Evolutionary conservation across 2,329 filamentous ascomycete species (phyloP).

Genomic region (Chaetomiaceae sp.): DNA sequence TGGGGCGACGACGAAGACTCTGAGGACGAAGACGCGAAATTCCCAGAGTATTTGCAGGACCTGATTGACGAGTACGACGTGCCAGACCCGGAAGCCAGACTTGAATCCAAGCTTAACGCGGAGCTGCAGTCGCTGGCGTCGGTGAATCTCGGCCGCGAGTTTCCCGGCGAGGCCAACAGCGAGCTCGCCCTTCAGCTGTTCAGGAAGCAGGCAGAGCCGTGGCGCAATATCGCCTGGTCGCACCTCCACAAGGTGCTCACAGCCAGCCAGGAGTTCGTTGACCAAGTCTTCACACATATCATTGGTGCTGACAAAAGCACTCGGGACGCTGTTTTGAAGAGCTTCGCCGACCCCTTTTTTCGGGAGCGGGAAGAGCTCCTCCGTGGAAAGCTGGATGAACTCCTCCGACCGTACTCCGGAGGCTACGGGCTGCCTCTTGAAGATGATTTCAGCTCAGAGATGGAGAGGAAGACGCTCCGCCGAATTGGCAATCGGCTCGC

Average conservation of each 20-base stretch:
- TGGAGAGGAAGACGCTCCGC: neutral
- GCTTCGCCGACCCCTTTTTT: slow-evolving; percentile 20
- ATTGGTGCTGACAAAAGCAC: slow-evolving; percentile 25
- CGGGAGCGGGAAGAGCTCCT: slow-evolving; percentile 24
- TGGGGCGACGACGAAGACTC: neutral
- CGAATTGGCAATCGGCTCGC: neutral
- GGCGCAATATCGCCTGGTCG: slow-evolving; percentile 32
- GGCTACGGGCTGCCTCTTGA: slow-evolving; percentile 31
- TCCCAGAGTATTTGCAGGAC: slow-evolving; percentile 26
- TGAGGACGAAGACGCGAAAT: neutral
- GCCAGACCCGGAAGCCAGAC: slow-evolving; percentile 23
- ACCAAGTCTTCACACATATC: slow-evolving; percentile 32
- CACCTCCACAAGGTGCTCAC: slow-evolving; percentile 31
- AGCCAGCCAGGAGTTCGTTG: slow-evolving; percentile 32
- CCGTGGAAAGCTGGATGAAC: slow-evolving; percentile 33
- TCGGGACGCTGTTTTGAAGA: slow-evolving; percentile 20
- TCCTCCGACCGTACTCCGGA: slow-evolving; percentile 32
- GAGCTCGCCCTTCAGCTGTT: slow-evolving; percentile 36
- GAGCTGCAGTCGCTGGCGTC: slow-evolving; percentile 31
- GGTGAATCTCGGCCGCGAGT: slow-evolving; percentile 35
- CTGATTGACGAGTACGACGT: slow-evolving; percentile 30
- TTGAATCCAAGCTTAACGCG: slow-evolving; percentile 12
- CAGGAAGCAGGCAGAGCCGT: slow-evolving; percentile 32
- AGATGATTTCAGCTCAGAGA: slow-evolving; percentile 21
- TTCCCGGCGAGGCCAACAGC: slow-evolving; percentile 35